Percentiles rank a stretch among this genome's conserved stretches.
These are phyloP conservation scores for Diaporthe citri DNA, from an alignment of 2,329 filamentous ascomycete species.

Conservation along the genomic window DNA sequence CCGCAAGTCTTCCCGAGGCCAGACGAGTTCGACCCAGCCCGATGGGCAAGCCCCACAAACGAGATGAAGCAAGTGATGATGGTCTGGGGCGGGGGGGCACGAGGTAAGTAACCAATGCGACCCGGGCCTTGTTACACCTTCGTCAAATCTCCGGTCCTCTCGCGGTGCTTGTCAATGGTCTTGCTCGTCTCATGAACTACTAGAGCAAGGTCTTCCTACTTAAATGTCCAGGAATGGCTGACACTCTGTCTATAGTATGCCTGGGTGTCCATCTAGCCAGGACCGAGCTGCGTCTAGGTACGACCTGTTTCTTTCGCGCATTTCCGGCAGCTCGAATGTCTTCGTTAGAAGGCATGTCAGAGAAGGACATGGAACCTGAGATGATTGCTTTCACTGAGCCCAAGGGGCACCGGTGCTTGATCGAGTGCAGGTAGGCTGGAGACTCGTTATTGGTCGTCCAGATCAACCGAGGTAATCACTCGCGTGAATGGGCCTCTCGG, in stretches of 20 bases:
- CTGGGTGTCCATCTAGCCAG: constrained; percentile 67
- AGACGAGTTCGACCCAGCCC: constrained; percentile 49
- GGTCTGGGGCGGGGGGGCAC: constrained; percentile 47
- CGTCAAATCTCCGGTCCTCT: not conserved
- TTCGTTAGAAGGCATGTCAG: constrained; percentile 46
- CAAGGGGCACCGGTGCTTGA: constrained; percentile 32
- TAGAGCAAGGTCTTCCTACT: not conserved
- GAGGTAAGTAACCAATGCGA: constrained; percentile 42
- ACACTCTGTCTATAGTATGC: constrained; percentile 50
- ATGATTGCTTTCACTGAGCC: constrained; percentile 35
- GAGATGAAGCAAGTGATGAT: constrained; percentile 46
- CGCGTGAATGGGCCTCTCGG: not conserved
- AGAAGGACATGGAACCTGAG: constrained; percentile 46
- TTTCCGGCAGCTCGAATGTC: constrained; percentile 49
- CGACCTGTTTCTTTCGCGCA: constrained; percentile 60
- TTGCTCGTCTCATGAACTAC: not conserved
- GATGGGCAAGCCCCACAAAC: constrained; percentile 52
- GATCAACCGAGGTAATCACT: not conserved
- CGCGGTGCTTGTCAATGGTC: not conserved
- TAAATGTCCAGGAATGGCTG: not conserved
- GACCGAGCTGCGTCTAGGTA: constrained; percentile 64
- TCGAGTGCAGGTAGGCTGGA: constrained; percentile 19
- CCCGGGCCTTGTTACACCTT: not conserved
- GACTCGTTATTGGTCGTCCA: not conserved
- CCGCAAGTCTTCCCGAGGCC: constrained; percentile 56